phyloP scores from a whole-genome alignment of 2,329 filamentous ascomycete species.

The Phoma sp. region DNA sequence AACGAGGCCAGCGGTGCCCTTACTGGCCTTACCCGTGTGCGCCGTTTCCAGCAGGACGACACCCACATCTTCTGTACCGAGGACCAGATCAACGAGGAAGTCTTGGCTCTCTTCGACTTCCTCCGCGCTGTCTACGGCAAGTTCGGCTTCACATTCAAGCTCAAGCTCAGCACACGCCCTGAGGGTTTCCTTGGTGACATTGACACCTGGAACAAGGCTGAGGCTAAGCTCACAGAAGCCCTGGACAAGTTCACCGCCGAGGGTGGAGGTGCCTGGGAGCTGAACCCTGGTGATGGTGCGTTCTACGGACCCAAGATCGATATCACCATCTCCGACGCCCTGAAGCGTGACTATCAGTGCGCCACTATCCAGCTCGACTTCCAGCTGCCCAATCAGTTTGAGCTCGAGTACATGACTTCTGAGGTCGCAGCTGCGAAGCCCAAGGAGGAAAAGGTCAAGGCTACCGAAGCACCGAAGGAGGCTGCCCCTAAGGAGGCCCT shows the following conservation, averaged over 20 bases:
- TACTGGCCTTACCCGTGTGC: constrained; percentile 86
- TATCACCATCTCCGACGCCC: constrained; percentile 88
- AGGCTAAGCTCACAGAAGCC: constrained; percentile 78
- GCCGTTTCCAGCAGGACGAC: constrained; percentile 95
- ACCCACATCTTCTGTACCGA: constrained; percentile 93
- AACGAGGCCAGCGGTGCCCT: constrained; percentile 95
- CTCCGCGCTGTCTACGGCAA: constrained; percentile 79
- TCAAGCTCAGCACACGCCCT: constrained; percentile 89
- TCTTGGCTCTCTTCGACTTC: constrained; percentile 87
- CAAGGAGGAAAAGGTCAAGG: constrained; percentile 41
- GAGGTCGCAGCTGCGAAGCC: constrained; percentile 58
- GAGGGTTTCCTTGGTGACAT: constrained; percentile 89
- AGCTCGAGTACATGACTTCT: constrained; percentile 82
- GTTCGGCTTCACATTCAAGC: constrained; percentile 87
- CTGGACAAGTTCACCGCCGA: constrained; percentile 72
- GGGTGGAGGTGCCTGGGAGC: constrained; percentile 76
- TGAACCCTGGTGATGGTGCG: constrained; percentile 93
- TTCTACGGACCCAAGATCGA: constrained; percentile 99
- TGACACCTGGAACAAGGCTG: constrained; percentile 87
- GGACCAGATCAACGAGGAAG: constrained; percentile 77
- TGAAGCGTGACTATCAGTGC: constrained; percentile 84
- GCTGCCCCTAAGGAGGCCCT: constrained; percentile 28
- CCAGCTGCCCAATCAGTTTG: constrained; percentile 83
- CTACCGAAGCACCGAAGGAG: constrained; percentile 34
- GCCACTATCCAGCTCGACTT: constrained; percentile 96